phyloP scores from a whole-genome alignment of 2,329 filamentous ascomycete genomes.

The Fusarium sp. region DNA sequence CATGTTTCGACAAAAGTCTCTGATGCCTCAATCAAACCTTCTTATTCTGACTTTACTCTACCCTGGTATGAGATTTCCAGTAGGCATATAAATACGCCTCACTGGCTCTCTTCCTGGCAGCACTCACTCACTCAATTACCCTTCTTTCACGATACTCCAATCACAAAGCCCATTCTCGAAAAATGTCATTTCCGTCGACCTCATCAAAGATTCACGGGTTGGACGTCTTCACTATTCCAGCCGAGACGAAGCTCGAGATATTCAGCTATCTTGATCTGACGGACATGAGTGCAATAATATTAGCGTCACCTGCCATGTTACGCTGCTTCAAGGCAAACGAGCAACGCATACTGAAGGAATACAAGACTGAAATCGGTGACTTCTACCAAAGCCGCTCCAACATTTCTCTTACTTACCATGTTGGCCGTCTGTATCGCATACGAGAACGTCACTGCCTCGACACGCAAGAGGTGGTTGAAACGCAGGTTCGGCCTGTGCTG shows the following conservation, averaged over 20 bases:
- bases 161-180: not conserved
- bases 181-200: not conserved
- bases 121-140: not conserved
- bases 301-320: not conserved
- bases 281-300: not conserved
- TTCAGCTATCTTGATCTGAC: not conserved
- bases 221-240: not conserved
- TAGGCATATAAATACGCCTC: not conserved
- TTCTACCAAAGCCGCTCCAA: not conserved
- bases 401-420: not conserved
- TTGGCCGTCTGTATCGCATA: not conserved
- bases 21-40: not conserved
- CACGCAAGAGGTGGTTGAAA: not conserved
- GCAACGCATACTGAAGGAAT: not conserved
- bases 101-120: not conserved
- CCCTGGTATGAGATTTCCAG: not conserved
- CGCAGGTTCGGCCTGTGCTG: not conserved
- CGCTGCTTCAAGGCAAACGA: not conserved
- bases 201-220: not conserved
- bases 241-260: not conserved
- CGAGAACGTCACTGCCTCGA: not conserved
- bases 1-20: not conserved
- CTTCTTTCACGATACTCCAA: not conserved
- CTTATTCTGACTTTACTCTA: not conserved
- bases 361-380: not conserved